Conservation (phyloP, 176 grass and related monocot genomes). For the Musa beccarii region DNA sequence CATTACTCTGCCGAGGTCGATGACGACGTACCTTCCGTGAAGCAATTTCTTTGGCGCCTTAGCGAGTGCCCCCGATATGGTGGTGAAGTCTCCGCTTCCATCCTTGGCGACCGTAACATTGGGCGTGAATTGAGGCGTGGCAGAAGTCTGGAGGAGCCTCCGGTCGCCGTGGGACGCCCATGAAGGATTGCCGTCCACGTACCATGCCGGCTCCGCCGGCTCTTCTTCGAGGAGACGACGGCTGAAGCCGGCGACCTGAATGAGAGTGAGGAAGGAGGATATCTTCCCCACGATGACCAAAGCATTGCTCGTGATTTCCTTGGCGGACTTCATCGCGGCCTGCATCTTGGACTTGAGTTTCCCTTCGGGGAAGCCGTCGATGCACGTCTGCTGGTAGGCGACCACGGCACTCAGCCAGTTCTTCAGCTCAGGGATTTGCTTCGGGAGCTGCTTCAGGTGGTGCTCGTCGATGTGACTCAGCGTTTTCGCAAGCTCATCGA, state of each 20-base stretch:
- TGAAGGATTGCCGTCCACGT: neutral
- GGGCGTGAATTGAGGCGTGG: neutral
- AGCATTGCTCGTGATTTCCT: constrained; percentile 3
- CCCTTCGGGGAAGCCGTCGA: constrained; percentile 7
- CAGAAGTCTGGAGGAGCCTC: neutral
- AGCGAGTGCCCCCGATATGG: neutral
- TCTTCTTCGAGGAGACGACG: neutral
- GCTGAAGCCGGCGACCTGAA: neutral
- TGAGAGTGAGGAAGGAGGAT: neutral
- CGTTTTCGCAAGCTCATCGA: constrained; percentile 45
- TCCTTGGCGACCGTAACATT: constrained; percentile 17
- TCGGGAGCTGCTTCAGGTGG: constrained; percentile 22
- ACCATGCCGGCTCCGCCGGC: neutral
- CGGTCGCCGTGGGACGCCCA: neutral
- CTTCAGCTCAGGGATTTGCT: neutral
- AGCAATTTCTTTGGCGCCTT: neutral
- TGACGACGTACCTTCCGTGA: neutral
- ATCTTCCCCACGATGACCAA: neutral
- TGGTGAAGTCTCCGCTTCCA: constrained; percentile 14
- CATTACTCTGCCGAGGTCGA: too few relatives aligned
- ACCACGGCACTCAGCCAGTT: constrained; percentile 17
- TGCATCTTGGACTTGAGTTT: constrained; percentile 5
- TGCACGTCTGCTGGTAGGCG: constrained; percentile 14
- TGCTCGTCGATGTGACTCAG: constrained; percentile 29
- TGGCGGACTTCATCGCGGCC: neutral